Conservation (phyloP, 176 grass and related monocot species). For the Avena atlantica region DNA sequence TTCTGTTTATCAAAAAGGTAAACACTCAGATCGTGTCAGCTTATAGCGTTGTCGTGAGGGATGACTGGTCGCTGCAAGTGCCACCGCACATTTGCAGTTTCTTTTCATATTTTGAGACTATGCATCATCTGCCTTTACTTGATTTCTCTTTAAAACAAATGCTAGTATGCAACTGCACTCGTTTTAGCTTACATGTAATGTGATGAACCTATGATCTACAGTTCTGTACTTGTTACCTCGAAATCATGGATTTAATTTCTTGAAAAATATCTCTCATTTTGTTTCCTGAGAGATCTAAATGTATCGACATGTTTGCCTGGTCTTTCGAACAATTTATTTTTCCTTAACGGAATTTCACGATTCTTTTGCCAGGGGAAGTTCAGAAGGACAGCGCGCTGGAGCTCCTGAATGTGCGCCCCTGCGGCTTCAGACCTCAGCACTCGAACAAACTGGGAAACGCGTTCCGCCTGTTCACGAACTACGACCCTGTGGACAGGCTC, state of each 20-base stretch:
- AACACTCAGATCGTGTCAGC: neutral
- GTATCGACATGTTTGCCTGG: neutral
- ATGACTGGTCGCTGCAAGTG: neutral
- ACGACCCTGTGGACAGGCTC: slow-evolving; percentile 63
- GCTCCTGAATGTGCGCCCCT: slow-evolving; percentile 72
- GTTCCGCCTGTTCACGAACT: slow-evolving; percentile 80
- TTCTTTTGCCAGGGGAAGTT: slow-evolving; percentile 66
- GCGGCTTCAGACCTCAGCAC: slow-evolving; percentile 73
- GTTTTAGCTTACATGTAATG: neutral
- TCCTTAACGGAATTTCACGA: neutral
- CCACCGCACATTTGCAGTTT: neutral
- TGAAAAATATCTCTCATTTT: neutral
- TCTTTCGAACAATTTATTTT: neutral
- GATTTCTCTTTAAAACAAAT: neutral
- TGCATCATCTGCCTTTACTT: neutral
- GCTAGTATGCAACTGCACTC: too few relatives aligned
- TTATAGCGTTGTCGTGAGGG: neutral
- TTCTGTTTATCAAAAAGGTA: neutral
- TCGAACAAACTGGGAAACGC: slow-evolving; percentile 88
- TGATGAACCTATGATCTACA: neutral
- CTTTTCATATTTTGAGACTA: neutral
- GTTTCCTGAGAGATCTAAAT: too few relatives aligned
- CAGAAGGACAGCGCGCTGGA: slow-evolving; percentile 69
- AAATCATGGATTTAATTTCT: neutral
- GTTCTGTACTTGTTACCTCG: neutral